A percentile compares a stretch with the other conserved stretches of the same genome.
Evolutionary conservation across 2,329 filamentous ascomycete genomes (phyloP).

Genomic region (Fusarium siculi): DNA sequence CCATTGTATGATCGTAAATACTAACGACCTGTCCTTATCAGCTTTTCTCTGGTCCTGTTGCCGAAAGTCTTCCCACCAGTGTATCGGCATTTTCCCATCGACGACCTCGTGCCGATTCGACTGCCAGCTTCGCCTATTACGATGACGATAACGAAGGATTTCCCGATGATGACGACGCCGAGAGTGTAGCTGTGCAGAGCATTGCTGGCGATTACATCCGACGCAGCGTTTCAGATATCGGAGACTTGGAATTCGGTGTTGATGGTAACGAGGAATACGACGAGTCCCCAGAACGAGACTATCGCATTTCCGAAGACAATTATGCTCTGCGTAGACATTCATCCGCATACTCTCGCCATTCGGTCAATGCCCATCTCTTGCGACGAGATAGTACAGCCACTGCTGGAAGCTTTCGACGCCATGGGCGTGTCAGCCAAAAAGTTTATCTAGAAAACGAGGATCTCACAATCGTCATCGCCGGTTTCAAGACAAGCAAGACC

Average conservation of each 20-base stretch:
- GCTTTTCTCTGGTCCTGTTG: slow-evolving; percentile 91
- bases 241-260: slow-evolving; percentile 53
- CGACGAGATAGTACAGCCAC: slow-evolving; percentile 77
- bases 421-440: slow-evolving; percentile 82
- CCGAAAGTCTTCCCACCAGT: slow-evolving; percentile 95
- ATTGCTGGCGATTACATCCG: slow-evolving; percentile 41
- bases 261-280: slow-evolving; percentile 55
- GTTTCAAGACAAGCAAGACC: slow-evolving; percentile 80
- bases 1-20: neutral
- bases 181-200: slow-evolving; percentile 44
- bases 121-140: slow-evolving; percentile 89
- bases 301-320: slow-evolving; percentile 54
- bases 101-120: slow-evolving; percentile 82
- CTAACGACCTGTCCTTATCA: slow-evolving; percentile 42
- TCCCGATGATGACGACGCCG: slow-evolving; percentile 46
- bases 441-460: slow-evolving; percentile 94
- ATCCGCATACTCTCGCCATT: slow-evolving; percentile 67
- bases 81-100: slow-evolving; percentile 92
- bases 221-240: slow-evolving; percentile 52
- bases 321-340: slow-evolving; percentile 69
- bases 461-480: slow-evolving; percentile 90
- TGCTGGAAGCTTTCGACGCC: slow-evolving; percentile 69
- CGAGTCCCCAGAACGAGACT: slow-evolving; percentile 55
- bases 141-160: slow-evolving; percentile 67
- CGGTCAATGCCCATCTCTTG: slow-evolving; percentile 72